Conservation (phyloP, 345 rosid species). For the Heritiera fomes region DNA sequence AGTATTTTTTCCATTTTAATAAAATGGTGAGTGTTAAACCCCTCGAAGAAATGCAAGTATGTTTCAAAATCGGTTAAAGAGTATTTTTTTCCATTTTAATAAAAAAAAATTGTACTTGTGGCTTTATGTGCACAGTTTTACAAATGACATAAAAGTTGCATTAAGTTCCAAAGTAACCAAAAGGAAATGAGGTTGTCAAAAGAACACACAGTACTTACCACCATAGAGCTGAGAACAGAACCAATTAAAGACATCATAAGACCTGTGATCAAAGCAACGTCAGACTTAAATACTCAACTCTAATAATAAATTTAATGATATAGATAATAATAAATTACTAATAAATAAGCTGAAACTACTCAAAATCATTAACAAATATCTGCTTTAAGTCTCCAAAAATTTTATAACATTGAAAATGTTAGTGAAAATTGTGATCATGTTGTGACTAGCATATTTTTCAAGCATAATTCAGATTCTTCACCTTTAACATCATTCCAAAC, state of each 20-base stretch:
- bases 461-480: neutral
- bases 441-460: neutral
- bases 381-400: neutral
- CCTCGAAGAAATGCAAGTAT: neutral
- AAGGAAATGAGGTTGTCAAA: neutral
- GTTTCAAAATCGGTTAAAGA: no score
- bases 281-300: neutral
- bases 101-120: no score
- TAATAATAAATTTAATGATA: neutral
- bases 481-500: neutral
- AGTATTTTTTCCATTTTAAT: no score
- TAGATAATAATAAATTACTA: neutral
- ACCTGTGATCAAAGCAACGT: conserved; percentile 42
- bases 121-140: neutral
- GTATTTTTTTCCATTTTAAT: no score
- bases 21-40: neutral
- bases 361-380: neutral
- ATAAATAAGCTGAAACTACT: neutral
- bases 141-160: neutral
- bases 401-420: neutral
- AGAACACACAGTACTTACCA: conserved; percentile 52
- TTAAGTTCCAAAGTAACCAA: neutral
- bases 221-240: conserved; percentile 71
- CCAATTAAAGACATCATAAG: conserved; percentile 94
- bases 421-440: neutral